Evolutionary conservation across 441 rosid genomes (phyloP), one percentile per base, ranked within the genome.

Genomic region (Macaranga tanarius): DNA sequence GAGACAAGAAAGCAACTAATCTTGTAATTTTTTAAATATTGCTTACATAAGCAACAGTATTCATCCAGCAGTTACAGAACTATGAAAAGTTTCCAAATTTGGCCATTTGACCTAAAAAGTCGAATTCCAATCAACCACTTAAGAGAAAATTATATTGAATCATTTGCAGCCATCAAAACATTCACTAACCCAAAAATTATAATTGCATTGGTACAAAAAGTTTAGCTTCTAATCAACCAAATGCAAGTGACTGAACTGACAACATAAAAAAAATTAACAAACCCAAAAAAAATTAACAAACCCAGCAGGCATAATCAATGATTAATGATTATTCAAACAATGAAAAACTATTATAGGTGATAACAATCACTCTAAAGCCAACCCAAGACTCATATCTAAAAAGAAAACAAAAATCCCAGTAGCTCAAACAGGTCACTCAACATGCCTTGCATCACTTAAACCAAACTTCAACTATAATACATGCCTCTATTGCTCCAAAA

Each of bases 291-390:
- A 31, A 28, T 31, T 31, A 31, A 72, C 16, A 51, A 42, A 75
- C 44, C 56, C 62, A 51, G 11, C 48, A 54, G 38, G 38, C 38
- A 31, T 3, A 31, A 31, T 31, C 38, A 31, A 31, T 3, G 38
- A 31, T 31, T 31, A 31, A 31, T 31, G 38, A 31, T 2, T 31
- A 31, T 31, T 31, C 38, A 31, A 31, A 31, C 38, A 31, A 31
- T 38, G 38, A 69, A 42, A 44, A 57, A 71, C 10, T 57, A 31
- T 31, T 22, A 22, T 17, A 62, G n/a, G 34, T 56, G 61, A 40
- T 10, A 54, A 50, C 60, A 58, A 28, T 22, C 56, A 54, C 11
- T 25, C 26, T 38, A 72, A 13, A 75, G 42, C 80, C 70, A 71
- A 44, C 65, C 4, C 44, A 15, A 52, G 23, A 65, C 55, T 69